Evolutionary conservation across 352 stramenopile genomes (phyloP), one percentile per base, ranked within the genome.

Genomic region (Phytopythium delawarense): DNA sequence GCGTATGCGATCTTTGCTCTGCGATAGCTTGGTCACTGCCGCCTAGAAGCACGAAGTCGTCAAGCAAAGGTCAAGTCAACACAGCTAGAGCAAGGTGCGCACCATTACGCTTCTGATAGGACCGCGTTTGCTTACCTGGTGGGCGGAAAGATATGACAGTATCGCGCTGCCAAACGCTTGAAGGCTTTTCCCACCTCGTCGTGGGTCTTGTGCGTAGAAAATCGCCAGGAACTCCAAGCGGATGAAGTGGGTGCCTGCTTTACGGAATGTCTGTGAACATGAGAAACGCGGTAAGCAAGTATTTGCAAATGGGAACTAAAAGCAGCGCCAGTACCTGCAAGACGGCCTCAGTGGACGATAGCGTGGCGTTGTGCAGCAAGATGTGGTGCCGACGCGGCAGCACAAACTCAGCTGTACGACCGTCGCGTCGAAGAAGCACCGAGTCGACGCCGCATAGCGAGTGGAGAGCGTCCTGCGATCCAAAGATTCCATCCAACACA

Each of bases 391-490:
- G 78, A 42, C 67, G 58, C 34, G 83, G 75, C n/a, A 89, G 59
- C 34, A 70, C 57, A 42, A 92, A 82, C 21, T 59, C 69, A 37
- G 72, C 79, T 7, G 71, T 69, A 11, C 56, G 34, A 6, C 79
- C 37, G 58, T 85, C 69, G 37, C 71, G 65, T 32, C 76, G 71
- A 48, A 86, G 87, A 34, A 89, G 49, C 35, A 76, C 74, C 8
- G 83, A 92, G 2, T 88, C 76, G 37, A 92, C 70, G n/a, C 81
- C 83, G 66, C 70, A 80, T 5, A 92, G 62, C 48, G 72, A 78
- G 63, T 73, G 75, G n/a, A 89, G 50, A 2, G 70, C 71, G 68
- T 85, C 79, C 83, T 92, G 46, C 2, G n/a, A 35, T 1, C n/a
- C 7, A 45, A 1, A 48, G 20, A 50, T 39, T 23, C 3, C 40